Conservation (phyloP, 2,329 filamentous ascomycete genomes). For the Phaeosphaeriaceae sp. region DNA sequence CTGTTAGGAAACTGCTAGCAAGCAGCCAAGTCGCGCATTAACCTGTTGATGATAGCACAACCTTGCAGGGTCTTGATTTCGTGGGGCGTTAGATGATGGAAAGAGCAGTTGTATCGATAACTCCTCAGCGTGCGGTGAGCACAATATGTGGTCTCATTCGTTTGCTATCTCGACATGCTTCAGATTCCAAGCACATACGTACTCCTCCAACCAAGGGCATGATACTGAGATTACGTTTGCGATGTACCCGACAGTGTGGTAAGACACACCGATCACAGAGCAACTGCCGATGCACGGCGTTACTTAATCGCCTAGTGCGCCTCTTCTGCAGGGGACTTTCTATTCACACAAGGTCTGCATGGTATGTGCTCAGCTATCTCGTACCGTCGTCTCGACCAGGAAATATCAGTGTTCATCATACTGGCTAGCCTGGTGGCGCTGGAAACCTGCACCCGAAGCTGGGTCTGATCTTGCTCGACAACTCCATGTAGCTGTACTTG, state of each 20-base stretch:
- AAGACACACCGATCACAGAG: too few relatives aligned
- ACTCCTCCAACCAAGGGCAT: not conserved
- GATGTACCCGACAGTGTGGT: too few relatives aligned
- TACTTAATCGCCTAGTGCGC: not conserved
- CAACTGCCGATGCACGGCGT: not conserved
- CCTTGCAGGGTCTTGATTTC: not conserved
- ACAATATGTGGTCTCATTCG: not conserved
- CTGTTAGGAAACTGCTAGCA: not conserved
- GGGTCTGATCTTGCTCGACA: too few relatives aligned
- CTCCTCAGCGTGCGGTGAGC: not conserved
- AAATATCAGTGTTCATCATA: too few relatives aligned
- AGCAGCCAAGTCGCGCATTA: not conserved
- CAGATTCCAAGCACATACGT: not conserved
- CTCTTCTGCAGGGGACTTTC: constrained; percentile 1
- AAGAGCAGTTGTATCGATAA: too few relatives aligned
- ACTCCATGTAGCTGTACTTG: too few relatives aligned
- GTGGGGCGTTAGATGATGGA: too few relatives aligned
- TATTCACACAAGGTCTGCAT: not conserved
- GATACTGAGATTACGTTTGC: not conserved
- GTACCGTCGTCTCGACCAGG: too few relatives aligned
- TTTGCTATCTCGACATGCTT: not conserved
- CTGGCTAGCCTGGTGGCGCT: too few relatives aligned
- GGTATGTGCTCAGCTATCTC: too few relatives aligned
- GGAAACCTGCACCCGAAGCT: too few relatives aligned
- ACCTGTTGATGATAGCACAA: not conserved